A percentile compares a stretch with the other conserved stretches of the same genome.
Evolutionary conservation across 768 basidiomycete genomes (phyloP).

Genomic region (Kwoniella sp.): DNA sequence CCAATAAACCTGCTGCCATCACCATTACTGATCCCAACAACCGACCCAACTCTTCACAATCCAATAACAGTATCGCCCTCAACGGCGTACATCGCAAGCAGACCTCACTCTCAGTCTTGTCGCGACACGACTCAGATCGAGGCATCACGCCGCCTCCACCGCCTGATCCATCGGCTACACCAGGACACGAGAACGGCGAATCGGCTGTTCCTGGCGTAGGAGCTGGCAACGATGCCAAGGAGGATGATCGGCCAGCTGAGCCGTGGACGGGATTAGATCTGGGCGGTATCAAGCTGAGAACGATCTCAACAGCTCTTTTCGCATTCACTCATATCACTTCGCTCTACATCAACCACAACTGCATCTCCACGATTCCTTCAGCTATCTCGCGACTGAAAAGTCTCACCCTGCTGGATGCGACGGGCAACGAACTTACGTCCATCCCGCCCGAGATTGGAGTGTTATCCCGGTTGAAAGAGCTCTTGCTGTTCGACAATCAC

Average conservation of each 20-base stretch:
- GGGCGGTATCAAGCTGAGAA: conserved; percentile 92
- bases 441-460: conserved; percentile 88
- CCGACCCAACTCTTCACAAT: conserved; percentile 54
- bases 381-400: conserved; percentile 81
- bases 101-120: conserved; percentile 49
- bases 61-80: conserved; percentile 16
- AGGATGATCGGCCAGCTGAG: conserved; percentile 62
- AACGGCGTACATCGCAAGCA: conserved; percentile 48
- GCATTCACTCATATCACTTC: conserved; percentile 89
- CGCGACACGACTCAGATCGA: conserved; percentile 35
- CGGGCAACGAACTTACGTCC: conserved; percentile 76
- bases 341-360: conserved; percentile 96
- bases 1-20: conserved; percentile 77
- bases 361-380: conserved; percentile 73
- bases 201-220: conserved; percentile 66
- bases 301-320: conserved; percentile 76
- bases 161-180: conserved; percentile 50
- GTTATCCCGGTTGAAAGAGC: conserved; percentile 83
- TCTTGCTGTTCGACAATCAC: conserved; percentile 94
- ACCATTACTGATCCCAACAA: conserved; percentile 87
- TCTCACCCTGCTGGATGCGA: conserved; percentile 86
- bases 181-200: conserved; percentile 75
- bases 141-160: conserved; percentile 49
- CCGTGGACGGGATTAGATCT: conserved; percentile 89
- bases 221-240: conserved; percentile 62